Evolutionary conservation across 352 stramenopile species (phyloP), one percentile per base, ranked within the genome.

Genomic region (Globisporangium spiculum): DNA sequence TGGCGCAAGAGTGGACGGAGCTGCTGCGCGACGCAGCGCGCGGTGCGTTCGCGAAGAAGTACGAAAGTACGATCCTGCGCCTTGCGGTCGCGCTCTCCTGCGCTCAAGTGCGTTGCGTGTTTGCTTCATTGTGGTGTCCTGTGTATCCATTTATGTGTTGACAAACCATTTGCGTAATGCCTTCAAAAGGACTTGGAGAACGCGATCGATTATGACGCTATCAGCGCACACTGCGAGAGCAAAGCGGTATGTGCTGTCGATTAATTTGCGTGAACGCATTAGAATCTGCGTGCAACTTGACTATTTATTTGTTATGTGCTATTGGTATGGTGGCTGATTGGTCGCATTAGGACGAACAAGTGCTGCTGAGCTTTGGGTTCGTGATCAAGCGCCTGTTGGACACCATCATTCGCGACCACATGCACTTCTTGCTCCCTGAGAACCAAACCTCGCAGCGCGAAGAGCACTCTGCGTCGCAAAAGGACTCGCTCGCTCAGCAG

Each of bases 381-480:
- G 73, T 77, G 14, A 54, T 91, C 32, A 77, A 77, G 22, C 70
- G 75, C 3, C 70, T 92, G 12, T 9, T 90, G n/a, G 77, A 85
- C 20, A 60, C 74, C 26, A 68, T 77, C 9, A 60, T 86, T 9
- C 82, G 84, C 10, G 75, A 85, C 12, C 83, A 75, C 59, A 76
- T 89, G 79, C 69, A 56, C 57, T 89, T 90, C 22, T 63, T 90
- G n/a, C n/a, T 88, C 27, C 73, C 77, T 16, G 67, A 71, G 20
- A 56, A 63, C 9, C 41, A 55, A 36, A 52, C 9, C 3, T 46
- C 41, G n/a, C 54, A 48, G 24, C 14, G 32, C 1, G 61, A 54
- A 26, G 27, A 30, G 10, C 63, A 41, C 0, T 68, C 66, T 2
- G 73, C 68, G 22, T 69, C 71, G 22, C 76, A 81, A 54, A 75